These are phyloP conservation scores for Fraxinus platypoda DNA, from an alignment of 305 asterid species.

Conservation along the genomic window DNA sequence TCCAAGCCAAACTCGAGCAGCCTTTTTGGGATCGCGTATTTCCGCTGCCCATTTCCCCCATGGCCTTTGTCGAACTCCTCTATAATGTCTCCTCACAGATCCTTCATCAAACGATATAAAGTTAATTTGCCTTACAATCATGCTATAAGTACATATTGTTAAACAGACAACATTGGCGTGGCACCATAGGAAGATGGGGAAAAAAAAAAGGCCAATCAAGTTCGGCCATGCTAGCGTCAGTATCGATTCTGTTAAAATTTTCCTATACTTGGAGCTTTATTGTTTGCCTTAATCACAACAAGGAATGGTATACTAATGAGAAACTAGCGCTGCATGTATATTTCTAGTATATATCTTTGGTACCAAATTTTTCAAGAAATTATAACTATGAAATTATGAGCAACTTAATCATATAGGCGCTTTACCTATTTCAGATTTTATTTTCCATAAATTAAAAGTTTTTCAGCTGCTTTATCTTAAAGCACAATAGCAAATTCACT, in stretches of 20 bases:
- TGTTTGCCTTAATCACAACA: neutral
- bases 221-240: too few species aligned
- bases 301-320: neutral
- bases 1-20: conserved; percentile 83
- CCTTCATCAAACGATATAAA: conserved; percentile 21
- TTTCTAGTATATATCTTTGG: neutral
- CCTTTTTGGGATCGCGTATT: conserved; percentile 75
- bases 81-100: conserved; percentile 50
- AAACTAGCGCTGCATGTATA: neutral
- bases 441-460: neutral
- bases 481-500: neutral
- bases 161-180: too few species aligned
- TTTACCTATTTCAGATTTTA: neutral
- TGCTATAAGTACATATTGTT: neutral
- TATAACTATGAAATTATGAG: neutral
- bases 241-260: too few species aligned
- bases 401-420: neutral
- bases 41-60: conserved; percentile 97
- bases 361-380: neutral
- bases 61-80: conserved; percentile 85
- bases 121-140: neutral
- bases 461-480: neutral
- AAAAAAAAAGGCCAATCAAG: too few species aligned
- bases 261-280: too few species aligned
- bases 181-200: too few species aligned